These are phyloP conservation scores for Globisporangium ultimum DNA, from an alignment of 352 stramenopile genomes.

Conservation along the genomic window DNA sequence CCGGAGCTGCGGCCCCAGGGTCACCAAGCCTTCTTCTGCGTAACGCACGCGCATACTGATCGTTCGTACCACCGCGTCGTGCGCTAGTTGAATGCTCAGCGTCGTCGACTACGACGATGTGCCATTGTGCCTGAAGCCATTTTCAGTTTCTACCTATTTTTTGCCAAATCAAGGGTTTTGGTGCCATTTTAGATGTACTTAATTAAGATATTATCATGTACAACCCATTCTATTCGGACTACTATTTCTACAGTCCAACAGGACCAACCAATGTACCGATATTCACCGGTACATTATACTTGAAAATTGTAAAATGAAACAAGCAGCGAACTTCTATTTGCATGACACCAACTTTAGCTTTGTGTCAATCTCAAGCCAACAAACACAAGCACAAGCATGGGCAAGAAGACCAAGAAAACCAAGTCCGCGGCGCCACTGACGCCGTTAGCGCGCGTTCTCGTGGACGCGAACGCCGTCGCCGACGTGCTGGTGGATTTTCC, in stretches of 20 bases:
- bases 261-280: too few species aligned
- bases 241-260: too few species aligned
- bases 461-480: constrained; percentile 40
- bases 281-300: too few species aligned
- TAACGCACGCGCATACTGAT: constrained; percentile 7
- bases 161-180: too few species aligned
- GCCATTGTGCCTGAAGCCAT: constrained; percentile 6
- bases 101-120: not conserved
- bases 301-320: too few species aligned
- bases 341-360: not conserved
- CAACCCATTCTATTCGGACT: too few species aligned
- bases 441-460: constrained; percentile 23
- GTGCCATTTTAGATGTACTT: too few species aligned
- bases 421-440: not conserved
- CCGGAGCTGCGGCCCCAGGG: constrained; percentile 47
- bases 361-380: constrained; percentile 10
- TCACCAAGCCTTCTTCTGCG: constrained; percentile 18
- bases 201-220: too few species aligned
- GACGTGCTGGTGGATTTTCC: constrained; percentile 68
- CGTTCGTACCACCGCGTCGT: not conserved
- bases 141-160: not conserved
- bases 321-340: not conserved
- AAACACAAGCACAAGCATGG: constrained; percentile 16
- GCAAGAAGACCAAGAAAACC: constrained; percentile 10
- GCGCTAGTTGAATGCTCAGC: too few species aligned